phyloP scores from a whole-genome alignment of 345 rosid genomes.

The Brassica nigra region DNA sequence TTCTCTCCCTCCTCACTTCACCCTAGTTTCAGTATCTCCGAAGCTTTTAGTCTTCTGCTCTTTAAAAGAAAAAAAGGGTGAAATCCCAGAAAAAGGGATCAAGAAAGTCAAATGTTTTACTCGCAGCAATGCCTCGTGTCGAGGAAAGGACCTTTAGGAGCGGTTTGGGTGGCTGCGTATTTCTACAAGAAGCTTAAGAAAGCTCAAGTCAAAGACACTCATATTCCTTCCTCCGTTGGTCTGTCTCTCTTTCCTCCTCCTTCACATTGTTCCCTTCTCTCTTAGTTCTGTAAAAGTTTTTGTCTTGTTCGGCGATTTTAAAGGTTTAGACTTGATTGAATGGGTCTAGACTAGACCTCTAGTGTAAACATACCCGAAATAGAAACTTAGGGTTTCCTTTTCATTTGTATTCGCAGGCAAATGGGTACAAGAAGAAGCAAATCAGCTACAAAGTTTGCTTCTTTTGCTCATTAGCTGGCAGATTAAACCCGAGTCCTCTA shows the following conservation, averaged over 20 bases:
- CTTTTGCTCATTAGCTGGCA: neutral
- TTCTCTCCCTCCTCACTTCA: conserved; percentile 28
- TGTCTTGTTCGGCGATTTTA: neutral
- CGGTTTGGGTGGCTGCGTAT: conserved; percentile 87
- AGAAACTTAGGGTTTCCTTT: conserved; percentile 28
- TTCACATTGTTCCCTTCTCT: neutral
- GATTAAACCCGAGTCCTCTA: neutral
- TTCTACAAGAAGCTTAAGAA: conserved; percentile 75
- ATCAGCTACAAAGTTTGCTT: neutral
- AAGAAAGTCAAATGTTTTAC: conserved; percentile 49
- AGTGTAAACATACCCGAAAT: neutral
- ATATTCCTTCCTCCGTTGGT: conserved; percentile 81
- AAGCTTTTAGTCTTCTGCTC: conserved; percentile 10
- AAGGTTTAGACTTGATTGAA: conserved; percentile 16
- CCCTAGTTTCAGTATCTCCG: conserved; percentile 8
- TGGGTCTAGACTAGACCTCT: neutral
- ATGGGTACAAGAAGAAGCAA: neutral
- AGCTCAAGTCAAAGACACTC: conserved; percentile 63
- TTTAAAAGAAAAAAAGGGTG: neutral
- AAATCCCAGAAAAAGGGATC: neutral
- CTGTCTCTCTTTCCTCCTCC: conserved; percentile 35
- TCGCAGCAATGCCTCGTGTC: conserved; percentile 59
- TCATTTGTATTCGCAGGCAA: neutral
- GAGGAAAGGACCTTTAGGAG: conserved; percentile 64
- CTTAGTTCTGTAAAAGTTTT: neutral